A percentile compares a stretch with the other conserved stretches of the same genome.
These are phyloP conservation scores for Patellaria atrata DNA, from an alignment of 495 filamentous ascomycete genomes.

Conservation along the genomic window DNA sequence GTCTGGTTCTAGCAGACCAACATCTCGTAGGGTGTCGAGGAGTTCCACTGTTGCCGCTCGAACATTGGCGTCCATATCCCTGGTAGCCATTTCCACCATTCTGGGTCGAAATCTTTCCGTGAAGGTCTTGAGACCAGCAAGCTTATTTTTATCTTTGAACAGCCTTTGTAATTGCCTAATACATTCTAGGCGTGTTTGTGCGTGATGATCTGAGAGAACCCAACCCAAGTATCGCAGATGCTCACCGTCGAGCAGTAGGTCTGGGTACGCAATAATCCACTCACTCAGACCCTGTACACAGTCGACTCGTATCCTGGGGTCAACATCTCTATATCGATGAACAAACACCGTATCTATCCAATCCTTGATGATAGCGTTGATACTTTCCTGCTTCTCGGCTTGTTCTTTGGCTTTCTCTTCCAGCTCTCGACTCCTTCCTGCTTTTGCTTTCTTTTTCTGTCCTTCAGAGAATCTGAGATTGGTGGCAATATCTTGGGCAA, in stretches of 20 bases:
- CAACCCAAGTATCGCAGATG: conserved; percentile 91
- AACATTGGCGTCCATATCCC: conserved; percentile 63
- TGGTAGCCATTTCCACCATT: conserved; percentile 83
- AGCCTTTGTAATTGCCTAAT: conserved; percentile 67
- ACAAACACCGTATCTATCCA: conserved; percentile 83
- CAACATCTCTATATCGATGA: conserved; percentile 88
- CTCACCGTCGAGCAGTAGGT: conserved; percentile 71
- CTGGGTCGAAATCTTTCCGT: conserved; percentile 77
- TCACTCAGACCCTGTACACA: conserved; percentile 69
- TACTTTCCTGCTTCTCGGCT: conserved; percentile 44
- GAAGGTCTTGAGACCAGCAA: conserved; percentile 66
- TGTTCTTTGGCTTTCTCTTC: conserved; percentile 52
- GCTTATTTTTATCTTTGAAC: conserved; percentile 59
- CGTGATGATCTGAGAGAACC: conserved; percentile 68
- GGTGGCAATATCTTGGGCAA: conserved; percentile 54
- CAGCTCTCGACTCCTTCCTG: conserved; percentile 50
- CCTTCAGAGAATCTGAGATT: conserved; percentile 66
- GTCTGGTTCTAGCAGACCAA: conserved; percentile 73
- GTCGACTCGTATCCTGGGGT: conserved; percentile 70
- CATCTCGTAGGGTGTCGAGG: conserved; percentile 65
- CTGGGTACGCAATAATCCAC: conserved; percentile 74
- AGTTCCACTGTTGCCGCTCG: conserved; percentile 65
- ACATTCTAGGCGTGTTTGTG: conserved; percentile 56
- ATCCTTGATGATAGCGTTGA: conserved; percentile 58
- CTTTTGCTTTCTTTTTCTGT: conserved; percentile 59